Percentiles rank a stretch among this genome's conserved stretches.
phyloP scores from a whole-genome alignment of 148 eudicot genomes.

The Rheum nobile region DNA sequence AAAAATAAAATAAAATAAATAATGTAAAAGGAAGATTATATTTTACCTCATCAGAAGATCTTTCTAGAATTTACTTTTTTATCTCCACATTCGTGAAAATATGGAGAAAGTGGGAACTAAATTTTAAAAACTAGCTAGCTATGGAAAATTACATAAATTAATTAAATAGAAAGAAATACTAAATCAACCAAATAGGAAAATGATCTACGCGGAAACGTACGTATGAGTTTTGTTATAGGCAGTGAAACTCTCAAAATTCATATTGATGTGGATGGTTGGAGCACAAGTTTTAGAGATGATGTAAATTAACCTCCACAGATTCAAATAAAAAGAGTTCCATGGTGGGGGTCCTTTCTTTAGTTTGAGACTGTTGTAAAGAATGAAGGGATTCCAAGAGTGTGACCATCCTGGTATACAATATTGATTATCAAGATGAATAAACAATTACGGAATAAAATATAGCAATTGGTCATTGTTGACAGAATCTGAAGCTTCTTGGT shows the following conservation, averaged over 20 bases:
- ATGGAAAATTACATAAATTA: too few species aligned
- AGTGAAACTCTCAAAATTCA: neutral
- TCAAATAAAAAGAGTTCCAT: neutral
- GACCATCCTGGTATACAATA: neutral
- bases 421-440: neutral
- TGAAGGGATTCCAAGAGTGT: too few species aligned
- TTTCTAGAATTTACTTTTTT: too few species aligned
- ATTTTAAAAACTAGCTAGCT: too few species aligned
- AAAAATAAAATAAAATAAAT: too few species aligned
- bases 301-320: neutral
- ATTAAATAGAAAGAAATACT: too few species aligned
- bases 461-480: neutral
- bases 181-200: too few species aligned
- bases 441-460: neutral
- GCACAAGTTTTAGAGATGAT: neutral
- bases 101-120: too few species aligned
- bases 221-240: neutral
- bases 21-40: too few species aligned
- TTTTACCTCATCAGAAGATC: too few species aligned
- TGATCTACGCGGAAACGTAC: too few species aligned
- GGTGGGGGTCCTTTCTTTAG: neutral
- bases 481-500: slow-evolving; percentile 27
- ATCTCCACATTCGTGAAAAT: too few species aligned
- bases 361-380: neutral
- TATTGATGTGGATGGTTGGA: slow-evolving; percentile 1